Base-by-base conservation (phyloP, 2,329 filamentous ascomycete genomes). In the Parascedosporium putredinis region DNA sequence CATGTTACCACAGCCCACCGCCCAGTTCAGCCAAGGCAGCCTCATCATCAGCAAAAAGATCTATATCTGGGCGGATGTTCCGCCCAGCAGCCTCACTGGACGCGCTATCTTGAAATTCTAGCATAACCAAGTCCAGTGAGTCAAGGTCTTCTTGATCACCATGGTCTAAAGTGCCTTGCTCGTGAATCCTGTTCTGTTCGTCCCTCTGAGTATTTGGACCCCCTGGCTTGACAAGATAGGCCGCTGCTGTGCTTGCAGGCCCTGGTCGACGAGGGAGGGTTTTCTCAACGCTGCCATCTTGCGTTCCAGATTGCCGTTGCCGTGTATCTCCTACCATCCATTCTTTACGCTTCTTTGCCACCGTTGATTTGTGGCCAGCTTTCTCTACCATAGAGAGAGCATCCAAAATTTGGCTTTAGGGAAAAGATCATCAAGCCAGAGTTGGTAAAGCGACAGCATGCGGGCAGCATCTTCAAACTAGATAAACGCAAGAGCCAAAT, bases 401-500 rank as follows among this genome's bases (percentile, higher is more conserved):
- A 60, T 98, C 93, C 45, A 86, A 78, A 98, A 98, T 60, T 89
- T 91, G 4, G 91, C 93, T 60, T 94, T 89, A 10, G 93, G 93
- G 60, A 90, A 98, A 10, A 98, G 73, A 60, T 96, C 89, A 66
- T 98, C 91, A 2, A 98, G 84, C 93, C 93, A 98, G 50, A 95
- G 67, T 63, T 97, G 93, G 62, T 97, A 98, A 62, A 94, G 87
- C 22, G 86, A 88, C 45, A 98, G 74, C 22, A 98, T 75, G 14
- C 83, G 80, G 0, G 83, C 78, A 9, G 89, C 80, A 62, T 98
- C 93, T 16, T 85, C 83, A 66, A 93, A 97, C 83, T 91, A 49
- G 1, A 29, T 40, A 12, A 10, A 12, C 9, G 16, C 14, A 18
- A 5, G 25, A n/a, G n/a, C n/a, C n/a, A n/a, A n/a, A n/a, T n/a